Evolutionary conservation across 805 yeast genomes (phyloP).

Genomic region (Cyberlindnera meyerae): DNA sequence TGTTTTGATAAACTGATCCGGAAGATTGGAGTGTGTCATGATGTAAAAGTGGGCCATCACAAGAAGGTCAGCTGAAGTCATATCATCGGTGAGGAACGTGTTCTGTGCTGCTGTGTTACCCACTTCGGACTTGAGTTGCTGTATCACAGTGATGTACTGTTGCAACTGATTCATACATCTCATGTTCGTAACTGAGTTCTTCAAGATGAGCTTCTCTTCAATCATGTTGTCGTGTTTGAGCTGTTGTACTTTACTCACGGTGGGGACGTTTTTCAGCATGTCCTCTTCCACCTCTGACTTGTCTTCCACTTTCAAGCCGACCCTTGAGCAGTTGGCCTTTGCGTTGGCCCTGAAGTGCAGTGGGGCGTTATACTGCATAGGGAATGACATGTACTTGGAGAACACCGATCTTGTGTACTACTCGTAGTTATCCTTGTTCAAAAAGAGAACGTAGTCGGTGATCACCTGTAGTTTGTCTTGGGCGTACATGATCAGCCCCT

Average conservation of each 20-base stretch:
- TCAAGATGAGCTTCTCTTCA: slow-evolving; percentile 23
- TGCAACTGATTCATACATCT: slow-evolving; percentile 20
- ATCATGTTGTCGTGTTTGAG: slow-evolving; percentile 55
- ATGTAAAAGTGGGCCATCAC: slow-evolving; percentile 34
- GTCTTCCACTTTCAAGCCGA: slow-evolving; percentile 32
- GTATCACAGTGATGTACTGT: slow-evolving; percentile 8
- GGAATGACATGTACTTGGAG: slow-evolving; percentile 55
- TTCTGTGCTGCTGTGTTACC: slow-evolving; percentile 1
- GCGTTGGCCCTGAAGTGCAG: slow-evolving; percentile 35
- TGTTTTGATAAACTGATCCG: slow-evolving; percentile 34
- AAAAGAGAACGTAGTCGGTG: slow-evolving; percentile 52
- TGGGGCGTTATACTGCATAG: slow-evolving; percentile 71
- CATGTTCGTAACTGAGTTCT: slow-evolving; percentile 26
- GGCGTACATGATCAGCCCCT: slow-evolving; percentile 40
- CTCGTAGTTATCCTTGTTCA: slow-evolving; percentile 56
- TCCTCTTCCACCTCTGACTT: slow-evolving; percentile 27
- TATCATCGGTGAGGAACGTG: slow-evolving; percentile 3
- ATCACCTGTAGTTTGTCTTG: slow-evolving; percentile 39
- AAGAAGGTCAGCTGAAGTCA: slow-evolving; percentile 32
- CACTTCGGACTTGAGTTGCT: slow-evolving; percentile 15
- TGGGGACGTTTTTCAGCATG: slow-evolving; percentile 25
- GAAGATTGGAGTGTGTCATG: slow-evolving; percentile 30
- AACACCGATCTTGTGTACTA: slow-evolving; percentile 52
- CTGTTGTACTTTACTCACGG: slow-evolving; percentile 54
- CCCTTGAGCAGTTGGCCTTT: slow-evolving; percentile 25